Conservation (phyloP, 2,329 filamentous ascomycete species). For the Ceratocystis smalleyi region DNA sequence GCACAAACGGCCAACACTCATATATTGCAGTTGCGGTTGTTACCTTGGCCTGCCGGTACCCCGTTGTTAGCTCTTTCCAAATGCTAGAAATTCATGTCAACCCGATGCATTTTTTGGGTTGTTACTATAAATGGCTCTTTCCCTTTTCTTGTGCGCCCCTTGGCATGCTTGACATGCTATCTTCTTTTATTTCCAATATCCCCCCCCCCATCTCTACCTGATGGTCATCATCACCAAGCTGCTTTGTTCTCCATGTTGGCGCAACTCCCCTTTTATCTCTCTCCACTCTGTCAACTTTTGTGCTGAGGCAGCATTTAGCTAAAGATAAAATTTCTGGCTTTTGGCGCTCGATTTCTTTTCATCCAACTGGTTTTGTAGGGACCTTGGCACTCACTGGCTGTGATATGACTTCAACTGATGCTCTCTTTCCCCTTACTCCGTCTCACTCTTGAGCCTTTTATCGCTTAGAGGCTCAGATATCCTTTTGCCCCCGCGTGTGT, state of each 20-base stretch:
- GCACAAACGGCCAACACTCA: neutral
- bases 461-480: neutral
- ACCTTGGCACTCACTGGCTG: neutral
- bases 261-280: neutral
- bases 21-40: neutral
- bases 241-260: neutral
- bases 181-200: neutral
- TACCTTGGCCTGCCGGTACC: neutral
- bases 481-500: neutral
- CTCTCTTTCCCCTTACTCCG: neutral
- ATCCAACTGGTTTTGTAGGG: neutral
- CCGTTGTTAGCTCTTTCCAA: neutral
- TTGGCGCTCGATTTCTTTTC: neutral
- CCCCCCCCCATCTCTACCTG: neutral
- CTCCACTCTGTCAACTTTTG: neutral
- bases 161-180: neutral
- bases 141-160: neutral
- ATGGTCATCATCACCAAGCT: neutral
- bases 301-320: neutral
- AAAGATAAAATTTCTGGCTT: neutral
- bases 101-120: neutral
- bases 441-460: slow-evolving; percentile 1
- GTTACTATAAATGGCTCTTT: neutral
- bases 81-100: neutral
- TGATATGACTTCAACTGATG: neutral